Base-by-base conservation (phyloP, 768 basidiomycete species). In the Multifurca ochricompacta region DNA sequence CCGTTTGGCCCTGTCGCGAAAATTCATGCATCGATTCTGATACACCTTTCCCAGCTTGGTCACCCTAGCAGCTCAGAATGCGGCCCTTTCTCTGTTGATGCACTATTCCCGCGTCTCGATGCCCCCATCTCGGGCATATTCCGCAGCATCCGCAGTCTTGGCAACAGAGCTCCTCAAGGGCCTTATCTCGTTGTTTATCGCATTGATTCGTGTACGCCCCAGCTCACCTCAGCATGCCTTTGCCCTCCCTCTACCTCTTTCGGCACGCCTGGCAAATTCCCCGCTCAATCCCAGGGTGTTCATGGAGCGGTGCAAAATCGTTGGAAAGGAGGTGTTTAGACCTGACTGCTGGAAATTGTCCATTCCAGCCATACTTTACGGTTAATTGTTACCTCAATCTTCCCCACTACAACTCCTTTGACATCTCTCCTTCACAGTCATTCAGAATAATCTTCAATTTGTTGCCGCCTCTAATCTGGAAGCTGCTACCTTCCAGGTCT, bases 331-430 rank as follows among this genome's bases (percentile, higher is more conserved):
- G 54, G 76, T 96, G 21, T 87, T 93, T 69, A 88, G 91, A 59
- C 72, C 77, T 11, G 95, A 98, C 70, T 96, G 95, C 69, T 96
- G 93, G 92, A 97, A 97, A 68, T 72, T 98, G 28, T 91, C 93
- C 41, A 92, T 98, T 65, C 95, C 95, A 21, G 94, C 95, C 48
- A 88, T 96, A 65, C 82, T 97, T 65, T 98, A 96, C 67, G 82
- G 82, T 82, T 59, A 58, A 73, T 66, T 21, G 14, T 39, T 47
- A 8, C 41, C 16, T 25, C 19, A 45, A 32, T 35, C 35, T 11
- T 32, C 8, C 27, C 10, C 52, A 13, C 14, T 31, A 9, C 4
- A 4, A 54, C 40, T 21, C 30, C 53, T 56, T 35, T 62, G 51
- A 65, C 48, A 14, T 18, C 34, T 36, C 25, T 56, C n/a, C 30